These are phyloP conservation scores for Chenopodium berlandieri DNA, from an alignment of 148 eudicot genomes.

Conservation along the genomic window DNA sequence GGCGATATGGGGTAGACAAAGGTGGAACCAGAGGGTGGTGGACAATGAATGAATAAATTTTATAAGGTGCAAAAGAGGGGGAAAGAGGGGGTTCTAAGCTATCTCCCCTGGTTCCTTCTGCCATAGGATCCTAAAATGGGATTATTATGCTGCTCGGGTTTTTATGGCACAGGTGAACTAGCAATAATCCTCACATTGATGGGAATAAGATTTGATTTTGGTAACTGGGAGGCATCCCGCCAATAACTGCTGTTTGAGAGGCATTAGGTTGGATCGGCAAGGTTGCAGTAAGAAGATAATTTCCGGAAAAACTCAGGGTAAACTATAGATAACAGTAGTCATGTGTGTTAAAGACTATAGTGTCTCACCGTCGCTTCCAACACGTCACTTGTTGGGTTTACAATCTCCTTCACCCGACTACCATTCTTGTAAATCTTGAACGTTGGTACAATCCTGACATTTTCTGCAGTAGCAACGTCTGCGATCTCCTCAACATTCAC, in stretches of 20 bases:
- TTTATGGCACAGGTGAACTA: constrained; percentile 35
- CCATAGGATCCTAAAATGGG: constrained; percentile 31
- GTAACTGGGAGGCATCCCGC: constrained; percentile 28
- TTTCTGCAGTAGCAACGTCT: constrained; percentile 57
- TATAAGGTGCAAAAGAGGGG: constrained; percentile 23
- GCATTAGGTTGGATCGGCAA: constrained; percentile 2
- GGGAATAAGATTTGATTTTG: constrained; percentile 6
- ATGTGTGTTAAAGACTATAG: constrained; percentile 46
- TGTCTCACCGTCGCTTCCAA: constrained; percentile 91
- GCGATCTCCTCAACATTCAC: constrained; percentile 71
- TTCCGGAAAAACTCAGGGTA: constrained; percentile 18
- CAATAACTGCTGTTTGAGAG: not conserved
- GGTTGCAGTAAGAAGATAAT: constrained; percentile 28
- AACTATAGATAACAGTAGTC: constrained; percentile 13
- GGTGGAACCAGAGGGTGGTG: constrained; percentile 33
- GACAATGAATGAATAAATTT: constrained; percentile 59
- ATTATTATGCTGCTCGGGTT: constrained; percentile 40
- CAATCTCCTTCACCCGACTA: constrained; percentile 66
- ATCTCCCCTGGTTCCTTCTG: constrained; percentile 31
- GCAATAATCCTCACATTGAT: constrained; percentile 18
- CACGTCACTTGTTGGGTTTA: constrained; percentile 65
- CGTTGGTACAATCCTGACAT: constrained; percentile 69
- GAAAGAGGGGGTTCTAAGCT: constrained; percentile 31
- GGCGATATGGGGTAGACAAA: constrained; percentile 14
- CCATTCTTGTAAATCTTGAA: constrained; percentile 84